phyloP scores from a whole-genome alignment of 768 basidiomycete species.

The Boletus rufocinnamomeus region DNA sequence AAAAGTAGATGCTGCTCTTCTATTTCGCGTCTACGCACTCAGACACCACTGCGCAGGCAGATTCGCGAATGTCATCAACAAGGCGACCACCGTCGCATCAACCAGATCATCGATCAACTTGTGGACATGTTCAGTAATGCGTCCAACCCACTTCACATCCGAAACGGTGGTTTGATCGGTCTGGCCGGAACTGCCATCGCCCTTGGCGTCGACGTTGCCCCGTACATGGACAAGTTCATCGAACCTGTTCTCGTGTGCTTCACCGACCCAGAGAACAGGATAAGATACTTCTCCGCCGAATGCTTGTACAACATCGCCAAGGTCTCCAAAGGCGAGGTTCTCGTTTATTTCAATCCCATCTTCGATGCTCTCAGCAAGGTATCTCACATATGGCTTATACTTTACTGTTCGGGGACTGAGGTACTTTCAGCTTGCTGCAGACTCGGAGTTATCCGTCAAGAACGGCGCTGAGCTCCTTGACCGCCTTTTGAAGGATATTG shows the following conservation, averaged over 20 bases:
- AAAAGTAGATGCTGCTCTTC: slow-evolving; percentile 61
- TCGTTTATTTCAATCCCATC: slow-evolving; percentile 97
- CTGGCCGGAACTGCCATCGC: slow-evolving; percentile 98
- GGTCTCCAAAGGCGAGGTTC: slow-evolving; percentile 94
- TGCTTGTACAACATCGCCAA: slow-evolving; percentile 98
- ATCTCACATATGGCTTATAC: slow-evolving; percentile 21
- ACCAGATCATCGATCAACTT: slow-evolving; percentile 89
- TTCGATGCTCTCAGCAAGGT: slow-evolving; percentile 98
- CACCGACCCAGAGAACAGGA: slow-evolving; percentile 90
- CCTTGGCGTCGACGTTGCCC: slow-evolving; percentile 87
- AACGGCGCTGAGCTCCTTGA: slow-evolving; percentile 97
- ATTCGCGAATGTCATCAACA: slow-evolving; percentile 85
- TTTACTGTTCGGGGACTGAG: slow-evolving; percentile 14
- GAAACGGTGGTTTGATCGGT: slow-evolving; percentile 95
- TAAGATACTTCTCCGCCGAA: slow-evolving; percentile 97
- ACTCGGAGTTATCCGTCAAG: slow-evolving; percentile 94
- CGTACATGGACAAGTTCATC: slow-evolving; percentile 93
- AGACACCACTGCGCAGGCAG: slow-evolving; percentile 49
- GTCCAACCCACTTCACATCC: slow-evolving; percentile 80
- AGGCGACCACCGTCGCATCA: slow-evolving; percentile 79
- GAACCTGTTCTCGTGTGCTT: slow-evolving; percentile 89
- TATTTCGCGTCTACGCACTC: slow-evolving; percentile 6
- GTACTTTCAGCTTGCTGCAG: slow-evolving; percentile 78
- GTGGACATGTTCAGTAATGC: slow-evolving; percentile 90
- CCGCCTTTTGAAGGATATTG: slow-evolving; percentile 96